Base-by-base conservation (phyloP, 805 yeast genomes). In the Wickerhamomyces bovis region DNA sequence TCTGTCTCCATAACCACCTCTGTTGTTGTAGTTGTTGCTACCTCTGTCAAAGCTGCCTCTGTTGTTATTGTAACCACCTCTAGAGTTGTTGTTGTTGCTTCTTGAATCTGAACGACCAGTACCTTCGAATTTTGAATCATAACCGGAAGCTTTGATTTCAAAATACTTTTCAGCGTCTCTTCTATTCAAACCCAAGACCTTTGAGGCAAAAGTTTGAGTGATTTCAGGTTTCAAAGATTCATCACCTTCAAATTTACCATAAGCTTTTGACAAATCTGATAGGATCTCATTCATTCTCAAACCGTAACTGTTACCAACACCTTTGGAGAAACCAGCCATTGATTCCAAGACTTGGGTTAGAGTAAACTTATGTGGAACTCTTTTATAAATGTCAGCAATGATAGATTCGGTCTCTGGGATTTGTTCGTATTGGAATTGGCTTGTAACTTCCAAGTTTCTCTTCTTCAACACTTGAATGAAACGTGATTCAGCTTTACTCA, bases 381-480 rank as follows among this genome's bases (percentile, higher is more conserved):
- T 44, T 7, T 52, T 48, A 2, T 63, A 53, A 11, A 69, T 51
- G 39, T 59, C 63, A 12, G 61, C 55, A 20, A 57, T 48, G 10
- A 58, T 57, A 7, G 56, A 62, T 50, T 67, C 71, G 33, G 62
- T 61, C 39, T 68, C 74, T 13, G 58, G 59, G 31, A 58, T 60
- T 15, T 69, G 59, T 31, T 67, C 68, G 53, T 72, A 77, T 10
- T 68, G 63, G 28, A 57, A 59, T 45, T 63, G 69, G 40, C 75
- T 72, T 13, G 69, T 57, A 49, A 87, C 81, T 26, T 61, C 65
- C 57, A 88, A 78, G 41, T 80, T 81, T 59, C 76, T 78, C 47
- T 72, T 63, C 42, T 67, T 63, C 58, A 88, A 72, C 2, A 69
- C 67, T 36, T 67, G 64, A 36, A 80, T 65, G 63, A 79, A 89